phyloP scores from a whole-genome alignment of 805 yeast species.

The Starmerella kuoi region DNA sequence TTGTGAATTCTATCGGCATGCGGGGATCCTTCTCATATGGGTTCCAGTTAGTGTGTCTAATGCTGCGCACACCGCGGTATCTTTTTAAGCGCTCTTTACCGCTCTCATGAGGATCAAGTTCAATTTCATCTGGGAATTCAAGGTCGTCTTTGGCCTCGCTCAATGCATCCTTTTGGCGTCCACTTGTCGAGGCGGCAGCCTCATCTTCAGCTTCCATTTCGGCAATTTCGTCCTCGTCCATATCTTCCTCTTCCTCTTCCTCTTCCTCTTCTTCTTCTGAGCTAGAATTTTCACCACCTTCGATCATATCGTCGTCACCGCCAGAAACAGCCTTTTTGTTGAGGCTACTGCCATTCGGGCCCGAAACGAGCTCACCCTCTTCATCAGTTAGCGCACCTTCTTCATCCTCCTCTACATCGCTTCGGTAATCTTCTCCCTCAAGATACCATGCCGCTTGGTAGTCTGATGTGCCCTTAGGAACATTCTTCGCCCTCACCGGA shows the following conservation, averaged over 20 bases:
- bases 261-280: conserved; percentile 26
- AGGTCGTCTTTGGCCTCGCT: conserved; percentile 61
- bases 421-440: conserved; percentile 35
- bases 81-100: conserved; percentile 64
- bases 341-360: conserved; percentile 13
- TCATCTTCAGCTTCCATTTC: no score
- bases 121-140: conserved; percentile 93
- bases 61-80: conserved; percentile 77
- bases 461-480: conserved; percentile 63
- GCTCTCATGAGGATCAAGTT: conserved; percentile 60
- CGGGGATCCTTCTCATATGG: conserved; percentile 66
- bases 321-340: conserved; percentile 38
- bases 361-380: conserved; percentile 23
- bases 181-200: no score
- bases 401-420: conserved; percentile 31
- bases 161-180: conserved; percentile 17
- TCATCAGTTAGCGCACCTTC: conserved; percentile 23
- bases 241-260: conserved; percentile 32
- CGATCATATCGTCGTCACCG: conserved; percentile 35
- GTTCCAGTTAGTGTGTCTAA: conserved; percentile 78
- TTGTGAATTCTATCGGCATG: conserved; percentile 66
- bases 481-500: conserved; percentile 27
- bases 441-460: conserved; percentile 65
- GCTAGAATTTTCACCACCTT: conserved; percentile 17
- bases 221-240: conserved; percentile 37